These are phyloP conservation scores for Aspergillus campestris DNA, from an alignment of 495 filamentous ascomycete species.

Conservation along the genomic window DNA sequence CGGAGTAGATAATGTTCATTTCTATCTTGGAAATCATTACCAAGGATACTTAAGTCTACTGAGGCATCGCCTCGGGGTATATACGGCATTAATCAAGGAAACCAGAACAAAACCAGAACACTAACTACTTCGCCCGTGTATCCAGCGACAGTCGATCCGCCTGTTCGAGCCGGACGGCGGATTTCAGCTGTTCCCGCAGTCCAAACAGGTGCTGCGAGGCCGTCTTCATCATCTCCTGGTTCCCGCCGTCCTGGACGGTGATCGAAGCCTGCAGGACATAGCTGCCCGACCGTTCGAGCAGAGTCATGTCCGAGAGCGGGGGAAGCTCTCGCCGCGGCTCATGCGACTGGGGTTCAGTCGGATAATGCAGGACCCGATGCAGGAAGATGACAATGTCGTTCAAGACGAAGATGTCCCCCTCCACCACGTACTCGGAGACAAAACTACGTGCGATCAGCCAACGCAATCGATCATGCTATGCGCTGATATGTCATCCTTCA, in stretches of 20 bases:
- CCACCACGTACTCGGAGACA: slow-evolving; percentile 39
- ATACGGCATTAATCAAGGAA: slow-evolving; percentile 5
- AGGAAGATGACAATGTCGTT: slow-evolving; percentile 41
- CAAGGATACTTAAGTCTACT: slow-evolving; percentile 1
- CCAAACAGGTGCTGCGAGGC: slow-evolving; percentile 51
- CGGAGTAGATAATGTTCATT: neutral
- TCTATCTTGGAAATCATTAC: neutral
- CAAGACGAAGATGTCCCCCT: slow-evolving; percentile 41
- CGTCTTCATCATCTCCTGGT: slow-evolving; percentile 45
- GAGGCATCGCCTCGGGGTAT: slow-evolving; percentile 13
- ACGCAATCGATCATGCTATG: slow-evolving; percentile 8
- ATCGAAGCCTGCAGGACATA: slow-evolving; percentile 45
- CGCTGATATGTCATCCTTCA: neutral
- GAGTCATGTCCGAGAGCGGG: slow-evolving; percentile 24
- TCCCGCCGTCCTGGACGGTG: slow-evolving; percentile 41
- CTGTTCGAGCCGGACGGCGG: slow-evolving; percentile 53
- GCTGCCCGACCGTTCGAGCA: slow-evolving; percentile 39
- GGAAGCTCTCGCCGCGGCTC: slow-evolving; percentile 26
- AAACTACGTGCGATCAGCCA: slow-evolving; percentile 28
- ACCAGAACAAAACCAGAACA: slow-evolving; percentile 1
- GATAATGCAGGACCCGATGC: slow-evolving; percentile 38
- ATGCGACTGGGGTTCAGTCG: slow-evolving; percentile 14
- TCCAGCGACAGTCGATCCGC: slow-evolving; percentile 59
- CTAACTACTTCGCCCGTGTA: slow-evolving; percentile 46
- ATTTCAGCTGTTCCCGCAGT: slow-evolving; percentile 54